Conservation (phyloP, 306 rosid genomes). For the Rosa multiflora region DNA sequence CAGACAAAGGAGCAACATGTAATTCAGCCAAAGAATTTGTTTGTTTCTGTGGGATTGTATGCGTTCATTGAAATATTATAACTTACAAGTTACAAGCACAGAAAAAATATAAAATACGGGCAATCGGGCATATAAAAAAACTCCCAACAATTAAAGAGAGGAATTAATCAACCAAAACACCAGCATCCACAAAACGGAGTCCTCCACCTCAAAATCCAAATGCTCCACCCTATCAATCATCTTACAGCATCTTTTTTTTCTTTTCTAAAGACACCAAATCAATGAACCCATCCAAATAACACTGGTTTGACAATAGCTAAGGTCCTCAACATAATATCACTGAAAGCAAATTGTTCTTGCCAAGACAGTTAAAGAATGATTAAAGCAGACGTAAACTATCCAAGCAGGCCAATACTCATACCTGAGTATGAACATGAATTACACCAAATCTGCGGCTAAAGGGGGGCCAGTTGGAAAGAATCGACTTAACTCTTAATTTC, state of each 20-base stretch:
- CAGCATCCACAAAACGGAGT: not conserved
- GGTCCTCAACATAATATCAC: not conserved
- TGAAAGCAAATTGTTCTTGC: not conserved
- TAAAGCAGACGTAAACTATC: not conserved
- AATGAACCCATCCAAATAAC: not conserved
- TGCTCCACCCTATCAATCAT: slow-evolving; percentile 1
- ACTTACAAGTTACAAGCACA: not conserved
- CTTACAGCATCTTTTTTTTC: not conserved
- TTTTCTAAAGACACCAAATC: not conserved
- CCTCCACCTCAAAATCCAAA: slow-evolving; percentile 2
- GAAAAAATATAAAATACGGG: not conserved
- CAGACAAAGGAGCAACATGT: not conserved
- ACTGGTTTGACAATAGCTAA: not conserved
- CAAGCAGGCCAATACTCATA: not conserved
- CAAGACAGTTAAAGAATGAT: not conserved
- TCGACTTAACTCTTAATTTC: not conserved
- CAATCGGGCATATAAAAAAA: not conserved
- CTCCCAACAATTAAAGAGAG: not conserved
- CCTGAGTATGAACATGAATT: not conserved
- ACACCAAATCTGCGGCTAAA: not conserved
- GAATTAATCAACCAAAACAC: not conserved
- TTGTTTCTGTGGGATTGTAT: not conserved
- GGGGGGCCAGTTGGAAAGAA: not conserved
- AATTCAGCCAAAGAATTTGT: not conserved
- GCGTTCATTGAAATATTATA: not conserved